phyloP scores from a whole-genome alignment of 1,284 basidiomycete genomes.

The Puccinia horiana region DNA sequence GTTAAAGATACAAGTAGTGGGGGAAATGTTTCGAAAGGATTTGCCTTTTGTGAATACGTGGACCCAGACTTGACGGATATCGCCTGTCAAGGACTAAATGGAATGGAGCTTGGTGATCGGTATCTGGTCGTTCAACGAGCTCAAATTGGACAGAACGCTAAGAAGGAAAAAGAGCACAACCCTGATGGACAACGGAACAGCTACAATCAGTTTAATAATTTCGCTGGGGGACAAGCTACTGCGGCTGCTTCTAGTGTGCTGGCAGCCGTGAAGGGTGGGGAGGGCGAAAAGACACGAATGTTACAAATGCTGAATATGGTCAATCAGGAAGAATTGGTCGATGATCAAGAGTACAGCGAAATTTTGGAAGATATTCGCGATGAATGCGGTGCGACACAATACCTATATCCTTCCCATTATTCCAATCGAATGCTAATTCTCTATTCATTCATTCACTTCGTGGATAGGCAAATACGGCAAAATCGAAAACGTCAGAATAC shows the following conservation, averaged over 20 bases:
- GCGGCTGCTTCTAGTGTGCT: conserved; percentile 52
- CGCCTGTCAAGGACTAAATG: conserved; percentile 92
- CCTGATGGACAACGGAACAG: conserved; percentile 53
- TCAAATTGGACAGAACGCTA: conserved; percentile 71
- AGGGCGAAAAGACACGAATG: conserved; percentile 67
- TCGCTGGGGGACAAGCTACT: conserved; percentile 55
- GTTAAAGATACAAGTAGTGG: conserved; percentile 71
- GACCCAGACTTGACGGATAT: conserved; percentile 86
- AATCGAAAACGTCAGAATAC: conserved; percentile 83
- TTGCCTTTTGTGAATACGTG: conserved; percentile 98
- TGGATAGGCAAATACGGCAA: conserved; percentile 68
- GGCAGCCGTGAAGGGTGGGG: conserved; percentile 60
- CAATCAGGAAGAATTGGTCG: conserved; percentile 82
- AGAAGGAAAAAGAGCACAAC: conserved; percentile 52
- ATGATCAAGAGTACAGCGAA: conserved; percentile 90
- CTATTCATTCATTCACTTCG: neutral
- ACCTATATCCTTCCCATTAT: neutral
- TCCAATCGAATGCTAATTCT: neutral
- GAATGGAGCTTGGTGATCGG: conserved; percentile 97
- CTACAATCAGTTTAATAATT: conserved; percentile 58
- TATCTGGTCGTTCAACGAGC: conserved; percentile 94
- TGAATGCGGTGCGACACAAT: conserved; percentile 66
- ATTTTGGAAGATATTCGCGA: conserved; percentile 92
- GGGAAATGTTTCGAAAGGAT: conserved; percentile 68
- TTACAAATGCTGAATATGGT: conserved; percentile 99